These are phyloP conservation scores for Pseudonectria buxi DNA, from an alignment of 2,329 filamentous ascomycete genomes.

Conservation along the genomic window DNA sequence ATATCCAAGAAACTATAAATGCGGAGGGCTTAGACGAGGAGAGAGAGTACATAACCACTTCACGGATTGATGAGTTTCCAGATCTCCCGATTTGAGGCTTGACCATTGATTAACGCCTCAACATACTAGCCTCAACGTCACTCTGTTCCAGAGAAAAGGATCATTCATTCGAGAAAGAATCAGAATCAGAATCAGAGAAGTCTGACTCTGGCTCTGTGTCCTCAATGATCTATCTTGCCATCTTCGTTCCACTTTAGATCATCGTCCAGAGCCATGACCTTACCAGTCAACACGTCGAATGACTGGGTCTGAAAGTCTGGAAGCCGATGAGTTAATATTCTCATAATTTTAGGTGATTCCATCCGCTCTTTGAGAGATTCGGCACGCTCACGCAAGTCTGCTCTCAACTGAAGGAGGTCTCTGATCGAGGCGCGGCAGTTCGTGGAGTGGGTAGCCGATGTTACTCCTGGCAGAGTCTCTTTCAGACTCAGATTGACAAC, in stretches of 20 bases:
- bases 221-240: conserved; percentile 8
- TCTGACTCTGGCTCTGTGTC: conserved; percentile 9
- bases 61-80: too few relatives aligned
- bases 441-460: conserved; percentile 9
- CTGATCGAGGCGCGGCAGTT: conserved; percentile 3
- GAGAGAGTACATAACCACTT: too few relatives aligned
- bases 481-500: conserved; percentile 12
- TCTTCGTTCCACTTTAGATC: conserved; percentile 13
- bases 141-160: too few relatives aligned
- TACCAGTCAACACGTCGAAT: conserved; percentile 14
- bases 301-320: conserved; percentile 7
- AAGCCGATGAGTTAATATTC: conserved; percentile 12
- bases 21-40: too few relatives aligned
- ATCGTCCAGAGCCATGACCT: conserved; percentile 11
- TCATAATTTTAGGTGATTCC: conserved; percentile 8
- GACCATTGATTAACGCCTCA: too few relatives aligned
- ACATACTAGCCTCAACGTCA: too few relatives aligned
- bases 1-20: too few relatives aligned
- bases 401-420: conserved; percentile 9
- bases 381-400: conserved; percentile 9
- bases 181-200: conserved; percentile 7
- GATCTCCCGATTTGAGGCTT: too few relatives aligned
- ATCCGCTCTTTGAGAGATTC: conserved; percentile 9
- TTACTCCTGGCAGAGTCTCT: conserved; percentile 2
- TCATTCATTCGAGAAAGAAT: too few relatives aligned